These are phyloP conservation scores for Alternaria brassicae DNA, from an alignment of 2,329 filamentous ascomycete genomes.

Conservation along the genomic window DNA sequence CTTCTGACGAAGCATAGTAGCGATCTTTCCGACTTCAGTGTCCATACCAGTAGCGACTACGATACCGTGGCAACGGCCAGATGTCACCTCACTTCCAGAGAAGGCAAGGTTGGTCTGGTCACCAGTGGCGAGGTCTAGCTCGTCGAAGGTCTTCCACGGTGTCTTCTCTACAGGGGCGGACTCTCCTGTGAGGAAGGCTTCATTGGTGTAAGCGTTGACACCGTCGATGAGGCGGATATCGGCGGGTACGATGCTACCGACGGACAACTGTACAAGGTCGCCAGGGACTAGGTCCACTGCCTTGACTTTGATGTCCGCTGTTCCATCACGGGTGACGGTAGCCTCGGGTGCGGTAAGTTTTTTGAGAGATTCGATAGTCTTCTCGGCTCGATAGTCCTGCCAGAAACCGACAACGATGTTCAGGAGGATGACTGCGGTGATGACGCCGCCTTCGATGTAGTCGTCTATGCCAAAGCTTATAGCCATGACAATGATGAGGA, in stretches of 20 bases:
- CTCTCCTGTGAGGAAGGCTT: slow-evolving; percentile 77
- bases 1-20: slow-evolving; percentile 69
- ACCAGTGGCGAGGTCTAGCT: slow-evolving; percentile 62
- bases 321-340: slow-evolving; percentile 48
- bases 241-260: slow-evolving; percentile 70
- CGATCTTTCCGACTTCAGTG: slow-evolving; percentile 79
- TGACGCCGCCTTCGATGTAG: slow-evolving; percentile 69
- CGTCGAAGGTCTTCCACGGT: slow-evolving; percentile 61
- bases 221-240: slow-evolving; percentile 68
- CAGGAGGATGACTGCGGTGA: slow-evolving; percentile 69
- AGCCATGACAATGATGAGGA: slow-evolving; percentile 76
- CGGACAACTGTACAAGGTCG: slow-evolving; percentile 49
- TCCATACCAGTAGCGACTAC: slow-evolving; percentile 75
- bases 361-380: slow-evolving; percentile 52
- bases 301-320: slow-evolving; percentile 45
- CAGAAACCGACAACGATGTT: slow-evolving; percentile 69
- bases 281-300: slow-evolving; percentile 50
- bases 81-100: slow-evolving; percentile 74
- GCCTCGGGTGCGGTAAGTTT: slow-evolving; percentile 51
- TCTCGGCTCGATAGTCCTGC: slow-evolving; percentile 59
- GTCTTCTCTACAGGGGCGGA: slow-evolving; percentile 72
- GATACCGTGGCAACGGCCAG: slow-evolving; percentile 72
- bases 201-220: slow-evolving; percentile 79
- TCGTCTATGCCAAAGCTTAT: slow-evolving; percentile 69
- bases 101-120: slow-evolving; percentile 76